phyloP scores from a whole-genome alignment of 2,329 filamentous ascomycete genomes.

The Dactylellina drechsleri region DNA sequence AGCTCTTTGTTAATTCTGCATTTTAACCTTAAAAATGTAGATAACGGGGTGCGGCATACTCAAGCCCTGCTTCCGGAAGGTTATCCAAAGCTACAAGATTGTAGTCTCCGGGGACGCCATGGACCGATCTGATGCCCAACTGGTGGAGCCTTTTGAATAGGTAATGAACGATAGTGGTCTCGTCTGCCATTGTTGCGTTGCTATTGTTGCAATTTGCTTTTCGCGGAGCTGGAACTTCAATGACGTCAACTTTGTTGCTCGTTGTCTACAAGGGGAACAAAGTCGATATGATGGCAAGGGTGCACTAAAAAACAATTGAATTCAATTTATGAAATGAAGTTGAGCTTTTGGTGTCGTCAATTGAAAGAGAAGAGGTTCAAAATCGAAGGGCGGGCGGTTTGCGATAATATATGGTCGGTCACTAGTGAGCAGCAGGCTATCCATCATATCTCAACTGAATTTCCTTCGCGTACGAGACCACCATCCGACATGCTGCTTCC shows the following conservation, averaged over 20 bases:
- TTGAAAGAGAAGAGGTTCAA: too few relatives aligned
- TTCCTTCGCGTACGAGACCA: background rate
- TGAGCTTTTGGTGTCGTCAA: too few relatives aligned
- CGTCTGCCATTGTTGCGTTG: constrained; percentile 43
- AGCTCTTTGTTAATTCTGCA: background rate
- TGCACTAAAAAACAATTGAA: too few relatives aligned
- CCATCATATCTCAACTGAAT: too few relatives aligned
- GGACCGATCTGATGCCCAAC: constrained; percentile 72
- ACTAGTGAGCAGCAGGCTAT: too few relatives aligned
- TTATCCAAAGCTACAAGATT: constrained; percentile 77
- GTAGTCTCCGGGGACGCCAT: constrained; percentile 78
- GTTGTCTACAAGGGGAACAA: background rate
- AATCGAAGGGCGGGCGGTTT: too few relatives aligned
- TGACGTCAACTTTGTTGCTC: constrained; percentile 18
- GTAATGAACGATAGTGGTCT: constrained; percentile 64
- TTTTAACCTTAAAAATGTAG: constrained; percentile 64
- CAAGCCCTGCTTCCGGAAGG: constrained; percentile 68
- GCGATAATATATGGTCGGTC: too few relatives aligned
- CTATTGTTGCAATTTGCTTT: constrained; percentile 15
- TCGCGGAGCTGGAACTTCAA: constrained; percentile 5
- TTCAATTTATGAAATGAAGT: too few relatives aligned
- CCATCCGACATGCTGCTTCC: background rate
- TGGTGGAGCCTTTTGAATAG: constrained; percentile 73
- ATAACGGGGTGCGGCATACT: constrained; percentile 60
- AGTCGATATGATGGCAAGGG: background rate